Percentiles rank a stretch among this genome's conserved stretches.
Evolutionary conservation across 768 basidiomycete genomes (phyloP).

Genomic region (Daedaleopsis nitida): DNA sequence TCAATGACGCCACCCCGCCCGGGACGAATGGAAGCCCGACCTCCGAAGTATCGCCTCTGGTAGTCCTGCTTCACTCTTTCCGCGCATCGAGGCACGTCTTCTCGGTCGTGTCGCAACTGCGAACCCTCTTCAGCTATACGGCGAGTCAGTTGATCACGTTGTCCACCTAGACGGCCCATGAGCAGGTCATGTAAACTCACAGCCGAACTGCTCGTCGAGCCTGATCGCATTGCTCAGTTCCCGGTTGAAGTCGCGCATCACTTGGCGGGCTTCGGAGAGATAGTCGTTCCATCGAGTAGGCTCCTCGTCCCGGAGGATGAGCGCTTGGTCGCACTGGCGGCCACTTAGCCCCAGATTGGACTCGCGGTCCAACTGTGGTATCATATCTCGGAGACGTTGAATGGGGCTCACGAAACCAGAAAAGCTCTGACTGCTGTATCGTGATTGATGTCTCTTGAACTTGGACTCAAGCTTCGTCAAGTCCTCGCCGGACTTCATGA

Average conservation of each 20-base stretch:
- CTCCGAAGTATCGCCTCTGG: slow-evolving; percentile 19
- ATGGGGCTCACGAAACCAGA: slow-evolving; percentile 5
- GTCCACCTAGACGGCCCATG: background rate
- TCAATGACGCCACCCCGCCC: background rate
- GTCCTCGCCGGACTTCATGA: slow-evolving; percentile 20
- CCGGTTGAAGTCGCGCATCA: slow-evolving; percentile 11
- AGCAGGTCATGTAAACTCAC: background rate
- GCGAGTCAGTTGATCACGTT: background rate
- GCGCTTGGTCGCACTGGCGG: slow-evolving; percentile 6
- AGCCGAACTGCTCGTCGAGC: slow-evolving; percentile 1
- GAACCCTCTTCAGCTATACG: background rate
- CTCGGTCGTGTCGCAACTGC: background rate
- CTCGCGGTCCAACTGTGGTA: slow-evolving; percentile 2
- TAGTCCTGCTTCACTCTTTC: slow-evolving; percentile 7
- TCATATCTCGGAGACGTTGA: slow-evolving; percentile 8
- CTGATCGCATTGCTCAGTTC: slow-evolving; percentile 8
- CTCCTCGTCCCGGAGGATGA: slow-evolving; percentile 6
- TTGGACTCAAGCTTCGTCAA: background rate
- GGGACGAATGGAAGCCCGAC: slow-evolving; percentile 7
- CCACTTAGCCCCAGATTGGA: background rate
- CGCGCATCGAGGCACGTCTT: background rate
- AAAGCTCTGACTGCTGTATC: background rate
- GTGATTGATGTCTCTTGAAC: background rate
- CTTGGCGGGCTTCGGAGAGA: slow-evolving; percentile 4
- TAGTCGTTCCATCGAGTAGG: slow-evolving; percentile 7